Base-by-base conservation (phyloP, 208 protist species). In the Leptomonas pyrrhocoris region DNA sequence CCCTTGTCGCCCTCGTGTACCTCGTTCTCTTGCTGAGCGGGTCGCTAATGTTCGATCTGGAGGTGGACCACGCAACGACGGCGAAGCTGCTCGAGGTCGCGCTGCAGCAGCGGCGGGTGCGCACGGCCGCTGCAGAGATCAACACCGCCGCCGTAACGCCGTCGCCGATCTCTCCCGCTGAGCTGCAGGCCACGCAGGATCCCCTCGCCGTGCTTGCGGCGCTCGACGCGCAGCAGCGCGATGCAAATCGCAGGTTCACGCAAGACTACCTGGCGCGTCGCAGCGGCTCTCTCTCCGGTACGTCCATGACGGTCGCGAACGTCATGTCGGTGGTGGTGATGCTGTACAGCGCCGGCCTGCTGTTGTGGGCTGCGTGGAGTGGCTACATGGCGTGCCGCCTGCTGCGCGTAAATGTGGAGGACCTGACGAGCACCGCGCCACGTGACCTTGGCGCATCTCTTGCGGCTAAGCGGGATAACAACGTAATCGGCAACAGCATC, bases 1-100 rank as follows among this genome's bases (percentile, higher is more conserved):
- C 75, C 8, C 30, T 90, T 9, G 19, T 95, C 2, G 63, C 83
- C 5, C 46, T 83, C n/a, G 64, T 92, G 27, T 93, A 92, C 74
- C 21, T 77, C 6, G 36, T 55, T 19, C 74, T 95, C 34, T 40
- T 92, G 15, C 31, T 75, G 36, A 73, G 65, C 31, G 84, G 83
- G 36, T 77, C 83, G n/a, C 57, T 81, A 13, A 61, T 90, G 13
- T 68, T 83, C 16, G 73, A 83, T 19, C 9, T 75, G 30, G 49
- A 36, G 3, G 48, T 78, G 18, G 65, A 67, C 28, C 11, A 48
- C 8, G 31, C 49, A 6, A 28, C 66, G 6, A 54, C 73, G n/a
- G 23, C 43, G 43, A 23, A 53, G 12, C 45, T 68, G 34, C 3
- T 43, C 1, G 25, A 63, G 27, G 21, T 67, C 1, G 60, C 36